Conservation (phyloP, 805 yeast species). For the Candida pseudofarinosa region DNA sequence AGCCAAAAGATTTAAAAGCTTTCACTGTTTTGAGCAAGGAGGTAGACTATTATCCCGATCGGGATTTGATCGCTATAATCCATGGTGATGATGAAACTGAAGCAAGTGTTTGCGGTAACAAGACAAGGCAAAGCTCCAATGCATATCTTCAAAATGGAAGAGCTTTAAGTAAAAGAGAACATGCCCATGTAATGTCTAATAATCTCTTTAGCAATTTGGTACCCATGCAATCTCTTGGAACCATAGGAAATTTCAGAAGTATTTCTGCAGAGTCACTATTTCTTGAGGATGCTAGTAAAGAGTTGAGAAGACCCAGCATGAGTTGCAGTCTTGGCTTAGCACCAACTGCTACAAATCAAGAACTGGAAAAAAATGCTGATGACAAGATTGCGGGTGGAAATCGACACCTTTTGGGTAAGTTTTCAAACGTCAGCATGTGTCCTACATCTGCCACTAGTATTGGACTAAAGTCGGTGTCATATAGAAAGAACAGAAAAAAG, state of each 20-base stretch:
- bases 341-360: slow-evolving; percentile 1
- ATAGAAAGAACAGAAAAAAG: slow-evolving; percentile 1
- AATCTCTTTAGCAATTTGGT: slow-evolving; percentile 9
- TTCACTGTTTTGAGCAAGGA: slow-evolving; percentile 34
- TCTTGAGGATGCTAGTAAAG: slow-evolving; percentile 30
- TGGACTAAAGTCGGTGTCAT: neutral
- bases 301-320: slow-evolving; percentile 16
- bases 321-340: neutral
- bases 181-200: slow-evolving; percentile 4
- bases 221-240: slow-evolving; percentile 29
- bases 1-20: slow-evolving; percentile 19
- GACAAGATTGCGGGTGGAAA: neutral
- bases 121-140: slow-evolving; percentile 24
- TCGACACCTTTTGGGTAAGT: neutral
- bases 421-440: neutral
- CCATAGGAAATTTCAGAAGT: slow-evolving; percentile 31
- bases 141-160: slow-evolving; percentile 8
- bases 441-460: neutral
- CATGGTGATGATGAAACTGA: slow-evolving; percentile 21
- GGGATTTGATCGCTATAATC: slow-evolving; percentile 21
- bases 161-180: slow-evolving; percentile 13
- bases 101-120: slow-evolving; percentile 19
- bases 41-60: slow-evolving; percentile 25
- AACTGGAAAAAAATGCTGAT: slow-evolving; percentile 5
- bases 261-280: slow-evolving; percentile 38